Conservation (phyloP, 1,139 yeast species). For the Yamadazyma taylorii region DNA sequence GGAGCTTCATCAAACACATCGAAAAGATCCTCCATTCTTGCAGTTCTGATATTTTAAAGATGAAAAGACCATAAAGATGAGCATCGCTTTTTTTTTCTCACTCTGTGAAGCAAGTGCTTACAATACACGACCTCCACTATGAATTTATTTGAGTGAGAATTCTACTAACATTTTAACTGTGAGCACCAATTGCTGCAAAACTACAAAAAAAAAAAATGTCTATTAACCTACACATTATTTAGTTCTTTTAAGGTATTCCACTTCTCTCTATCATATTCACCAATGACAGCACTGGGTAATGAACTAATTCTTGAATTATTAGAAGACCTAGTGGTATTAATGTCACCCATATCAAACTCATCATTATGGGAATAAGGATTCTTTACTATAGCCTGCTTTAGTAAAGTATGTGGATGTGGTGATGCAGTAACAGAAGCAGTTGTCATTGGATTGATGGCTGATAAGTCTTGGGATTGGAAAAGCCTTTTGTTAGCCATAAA, state of each 20-base stretch:
- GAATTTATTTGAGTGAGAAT: no score
- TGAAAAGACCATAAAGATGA: not conserved
- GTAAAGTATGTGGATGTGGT: slow-evolving; percentile 16
- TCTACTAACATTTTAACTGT: no score
- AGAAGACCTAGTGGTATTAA: slow-evolving; percentile 38
- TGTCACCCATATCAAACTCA: slow-evolving; percentile 36
- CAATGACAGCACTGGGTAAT: slow-evolving; percentile 59
- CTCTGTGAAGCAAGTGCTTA: no score
- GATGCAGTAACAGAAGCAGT: no score
- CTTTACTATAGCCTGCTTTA: slow-evolving; percentile 20
- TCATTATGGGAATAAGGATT: slow-evolving; percentile 12
- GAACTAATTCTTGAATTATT: slow-evolving; percentile 46
- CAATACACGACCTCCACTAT: no score
- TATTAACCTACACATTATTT: slow-evolving; percentile 6
- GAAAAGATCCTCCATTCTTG: slow-evolving; percentile 53
- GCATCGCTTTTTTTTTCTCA: not conserved
- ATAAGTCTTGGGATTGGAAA: not conserved
- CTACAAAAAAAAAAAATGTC: no score
- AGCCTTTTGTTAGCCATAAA: slow-evolving; percentile 5
- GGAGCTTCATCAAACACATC: slow-evolving; percentile 67
- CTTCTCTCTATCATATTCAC: slow-evolving; percentile 65
- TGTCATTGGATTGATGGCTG: slow-evolving; percentile 2
- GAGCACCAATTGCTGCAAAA: no score
- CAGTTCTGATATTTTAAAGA: not conserved
- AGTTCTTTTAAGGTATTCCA: slow-evolving; percentile 53